A percentile compares a stretch with the other conserved stretches of the same genome.
phyloP scores from a whole-genome alignment of 805 yeast species.

The Ogataea degrootiae region DNA sequence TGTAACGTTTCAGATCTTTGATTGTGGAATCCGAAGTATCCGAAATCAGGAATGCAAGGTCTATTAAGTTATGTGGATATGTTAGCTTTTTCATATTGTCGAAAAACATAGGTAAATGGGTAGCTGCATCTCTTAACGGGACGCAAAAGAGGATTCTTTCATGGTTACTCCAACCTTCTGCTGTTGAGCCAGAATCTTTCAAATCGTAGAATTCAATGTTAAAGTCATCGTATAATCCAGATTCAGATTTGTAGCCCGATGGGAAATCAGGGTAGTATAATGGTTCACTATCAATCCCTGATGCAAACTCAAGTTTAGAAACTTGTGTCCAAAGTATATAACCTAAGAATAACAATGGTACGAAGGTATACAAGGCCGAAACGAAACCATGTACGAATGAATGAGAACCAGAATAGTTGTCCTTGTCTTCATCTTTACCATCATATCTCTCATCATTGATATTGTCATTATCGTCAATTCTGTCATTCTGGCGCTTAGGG shows the following conservation, averaged over 20 bases:
- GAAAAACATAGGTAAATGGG: conserved; percentile 86
- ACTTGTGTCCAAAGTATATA: conserved; percentile 9
- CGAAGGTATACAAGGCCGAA: conserved; percentile 19
- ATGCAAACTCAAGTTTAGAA: conserved; percentile 3
- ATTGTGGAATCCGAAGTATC: conserved; percentile 88
- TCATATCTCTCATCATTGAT: not conserved
- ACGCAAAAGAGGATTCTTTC: conserved; percentile 83
- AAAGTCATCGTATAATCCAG: conserved; percentile 25
- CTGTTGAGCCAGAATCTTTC: conserved; percentile 46
- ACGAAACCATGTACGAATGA: conserved; percentile 9
- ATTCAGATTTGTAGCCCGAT: conserved; percentile 23
- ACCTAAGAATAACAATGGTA: conserved; percentile 14
- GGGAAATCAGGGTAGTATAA: conserved; percentile 34
- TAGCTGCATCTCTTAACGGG: conserved; percentile 88
- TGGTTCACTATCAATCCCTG: conserved; percentile 1
- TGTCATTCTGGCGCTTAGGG: not conserved
- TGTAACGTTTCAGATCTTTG: conserved; percentile 53
- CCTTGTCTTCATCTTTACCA: conserved; percentile 7
- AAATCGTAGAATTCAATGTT: conserved; percentile 71
- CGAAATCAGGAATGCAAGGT: conserved; percentile 76
- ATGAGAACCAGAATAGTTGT: conserved; percentile 10
- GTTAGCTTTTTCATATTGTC: conserved; percentile 73
- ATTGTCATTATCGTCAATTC: not conserved
- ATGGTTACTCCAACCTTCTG: conserved; percentile 71
- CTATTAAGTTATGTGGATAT: conserved; percentile 83